Base-by-base conservation (phyloP, 306 rosid genomes). In the Medicago lupulina region DNA sequence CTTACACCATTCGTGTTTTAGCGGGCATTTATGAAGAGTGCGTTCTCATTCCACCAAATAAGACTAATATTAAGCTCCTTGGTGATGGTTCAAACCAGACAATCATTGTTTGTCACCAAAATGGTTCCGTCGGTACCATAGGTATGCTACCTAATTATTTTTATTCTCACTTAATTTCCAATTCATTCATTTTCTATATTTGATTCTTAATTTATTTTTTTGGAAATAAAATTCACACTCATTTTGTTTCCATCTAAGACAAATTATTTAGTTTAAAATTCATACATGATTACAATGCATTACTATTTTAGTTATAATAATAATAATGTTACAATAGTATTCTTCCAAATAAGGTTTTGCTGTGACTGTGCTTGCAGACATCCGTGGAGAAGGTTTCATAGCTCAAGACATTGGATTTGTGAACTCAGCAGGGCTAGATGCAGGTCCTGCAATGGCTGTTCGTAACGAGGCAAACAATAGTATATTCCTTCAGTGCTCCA, bases 391-490 rank as follows among this genome's bases (percentile, higher is more conserved):
- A 1, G 86, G 72, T 0, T 79, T 83, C 71, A 16, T 79, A 62
- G 86, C 81, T 1, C 13, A 75, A 16, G 64, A 75, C 72, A 75
- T 83, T 14, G 86, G 71, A 11, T 49, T 83, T 28, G 67, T 67
- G 46, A 83, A 55, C 83, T 53, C 62, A 0, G 83, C 81, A 2
- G 47, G 71, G 10, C 66, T 70, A 28, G 67, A 70, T 6, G 80
- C 75, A 46, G 65, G 86, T 21, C 76, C 67, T 0, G 86, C 86
- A 0, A 78, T 75, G 11, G 71, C 86, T 0, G 83, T 83, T 21
- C 61, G 86, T 0, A 83, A 83, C 10, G 83, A 79, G 39, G 83
- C 81, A 59, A 58, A 79, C 55, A 64, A 70, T 5, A 83, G 76
- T 36, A 11, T 83, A 0, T 79, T 83, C 79, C 79, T 63, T 70